These are phyloP conservation scores for Ophiostoma perfectum DNA, from an alignment of 2,329 filamentous ascomycete genomes.

Conservation along the genomic window DNA sequence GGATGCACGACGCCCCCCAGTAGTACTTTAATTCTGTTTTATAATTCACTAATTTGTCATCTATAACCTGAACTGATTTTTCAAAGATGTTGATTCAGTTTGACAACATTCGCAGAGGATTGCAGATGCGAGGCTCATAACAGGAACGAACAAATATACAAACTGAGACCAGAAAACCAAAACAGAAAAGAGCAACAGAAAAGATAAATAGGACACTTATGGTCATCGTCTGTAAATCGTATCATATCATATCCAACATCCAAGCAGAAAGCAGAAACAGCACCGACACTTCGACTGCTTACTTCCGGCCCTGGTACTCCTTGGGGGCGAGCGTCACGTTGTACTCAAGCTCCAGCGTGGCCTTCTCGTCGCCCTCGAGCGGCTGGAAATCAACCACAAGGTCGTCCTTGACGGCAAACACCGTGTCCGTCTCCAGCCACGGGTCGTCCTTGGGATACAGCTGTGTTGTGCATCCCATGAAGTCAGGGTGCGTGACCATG, in stretches of 20 bases:
- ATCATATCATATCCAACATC: constrained; percentile 6
- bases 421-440: constrained; percentile 45
- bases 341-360: constrained; percentile 36
- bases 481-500: constrained; percentile 48
- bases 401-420: constrained; percentile 38
- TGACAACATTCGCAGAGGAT: background rate
- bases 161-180: background rate
- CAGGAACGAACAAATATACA: background rate
- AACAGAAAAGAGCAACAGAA: background rate
- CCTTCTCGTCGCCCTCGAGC: constrained; percentile 31
- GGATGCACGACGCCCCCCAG: background rate
- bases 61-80: background rate
- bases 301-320: constrained; percentile 28
- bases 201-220: background rate
- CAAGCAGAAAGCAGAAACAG: background rate
- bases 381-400: constrained; percentile 37
- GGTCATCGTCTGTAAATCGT: background rate
- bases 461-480: constrained; percentile 60
- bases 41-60: background rate
- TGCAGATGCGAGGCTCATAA: background rate
- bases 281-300: background rate
- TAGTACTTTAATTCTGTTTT: background rate
- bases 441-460: constrained; percentile 58
- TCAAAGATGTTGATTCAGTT: background rate
- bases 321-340: constrained; percentile 35